Base-by-base conservation (phyloP, 1,284 basidiomycete genomes). In the Phellopilus nigrolimitatus region DNA sequence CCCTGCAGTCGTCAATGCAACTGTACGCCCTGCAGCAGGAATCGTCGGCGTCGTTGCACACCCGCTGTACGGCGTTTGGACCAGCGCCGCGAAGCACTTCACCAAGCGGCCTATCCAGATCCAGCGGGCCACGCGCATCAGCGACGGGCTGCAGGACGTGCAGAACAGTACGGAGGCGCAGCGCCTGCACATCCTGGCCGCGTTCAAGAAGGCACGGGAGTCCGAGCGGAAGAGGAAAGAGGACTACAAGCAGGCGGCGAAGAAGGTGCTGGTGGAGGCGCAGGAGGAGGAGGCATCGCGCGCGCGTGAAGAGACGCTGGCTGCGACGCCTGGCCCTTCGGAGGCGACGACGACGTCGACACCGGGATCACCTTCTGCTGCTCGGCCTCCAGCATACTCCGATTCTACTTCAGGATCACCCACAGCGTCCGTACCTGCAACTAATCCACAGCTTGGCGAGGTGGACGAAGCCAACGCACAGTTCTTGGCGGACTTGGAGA, bases 1-100 rank as follows among this genome's bases (percentile, higher is more conserved):
- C 37, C 45, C n/a, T n/a, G n/a, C 36, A 73, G 72, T 69, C 39
- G 65, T 73, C 38, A 76, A 76, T 53, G 71, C 68, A 7, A 72
- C 66, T 0, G 67, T 73, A 45, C 67, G 70, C 37, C 73, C 77
- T 1, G 69, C 72, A 0, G 70, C 72, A 4, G 76, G 76, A 10
- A 70, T 71, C n/a, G 56, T 72, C 1, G 74, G 73, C 17, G 56
- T 70, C 9, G 62, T 75, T 10, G 64, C 69, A 2, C 65, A 73
- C 47, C 74, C 75, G 0, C 53, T 75, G n/a, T 59, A 66, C 21
- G 75, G 76, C 3, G 67, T 68, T 4, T 70, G 67, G 64, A 69
- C 70, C 49, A 66, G 65, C 39, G 59, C 68, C 22, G 66, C 70
- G 39, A 62, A 63, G 13, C 53, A 57, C 13, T 61, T 59, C 49